Conservation (phyloP, 2,329 filamentous ascomycete genomes). For the Verticillium alfalfae region DNA sequence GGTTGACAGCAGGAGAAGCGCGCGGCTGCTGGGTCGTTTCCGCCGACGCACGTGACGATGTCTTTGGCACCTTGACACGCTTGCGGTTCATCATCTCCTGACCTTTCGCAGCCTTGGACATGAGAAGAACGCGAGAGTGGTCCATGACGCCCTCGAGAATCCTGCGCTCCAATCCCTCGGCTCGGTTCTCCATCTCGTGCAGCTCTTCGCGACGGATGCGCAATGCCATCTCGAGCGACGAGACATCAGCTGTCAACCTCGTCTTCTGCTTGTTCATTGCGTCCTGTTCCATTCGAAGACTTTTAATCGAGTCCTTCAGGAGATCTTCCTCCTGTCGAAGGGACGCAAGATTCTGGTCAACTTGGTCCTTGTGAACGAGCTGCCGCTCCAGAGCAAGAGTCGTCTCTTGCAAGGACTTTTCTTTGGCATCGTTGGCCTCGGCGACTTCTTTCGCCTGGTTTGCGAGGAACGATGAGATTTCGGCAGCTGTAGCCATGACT, state of each 20-base stretch:
- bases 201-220: slow-evolving; percentile 87
- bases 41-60: slow-evolving; percentile 16
- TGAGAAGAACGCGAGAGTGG: slow-evolving; percentile 85
- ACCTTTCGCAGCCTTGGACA: slow-evolving; percentile 56
- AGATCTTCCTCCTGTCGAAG: slow-evolving; percentile 47
- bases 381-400: slow-evolving; percentile 75
- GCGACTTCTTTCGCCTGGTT: slow-evolving; percentile 69
- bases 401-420: slow-evolving; percentile 75
- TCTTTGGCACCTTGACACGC: slow-evolving; percentile 41
- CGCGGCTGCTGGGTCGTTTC: slow-evolving; percentile 8
- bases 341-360: slow-evolving; percentile 48
- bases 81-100: slow-evolving; percentile 55
- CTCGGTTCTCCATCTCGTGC: slow-evolving; percentile 81
- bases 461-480: slow-evolving; percentile 77
- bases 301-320: slow-evolving; percentile 49
- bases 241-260: slow-evolving; percentile 77
- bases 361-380: slow-evolving; percentile 57
- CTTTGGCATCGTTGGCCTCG: slow-evolving; percentile 72
- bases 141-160: slow-evolving; percentile 96
- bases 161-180: slow-evolving; percentile 82
- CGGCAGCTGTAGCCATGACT: slow-evolving; percentile 76
- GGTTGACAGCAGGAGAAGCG: slow-evolving; percentile 35
- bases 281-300: slow-evolving; percentile 65
- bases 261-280: slow-evolving; percentile 72
- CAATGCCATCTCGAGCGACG: slow-evolving; percentile 84